A percentile compares a stretch with the other conserved stretches of the same genome.
These are phyloP conservation scores for Pseudocercospora fuligena DNA, from an alignment of 2,329 filamentous ascomycete genomes.

Conservation along the genomic window DNA sequence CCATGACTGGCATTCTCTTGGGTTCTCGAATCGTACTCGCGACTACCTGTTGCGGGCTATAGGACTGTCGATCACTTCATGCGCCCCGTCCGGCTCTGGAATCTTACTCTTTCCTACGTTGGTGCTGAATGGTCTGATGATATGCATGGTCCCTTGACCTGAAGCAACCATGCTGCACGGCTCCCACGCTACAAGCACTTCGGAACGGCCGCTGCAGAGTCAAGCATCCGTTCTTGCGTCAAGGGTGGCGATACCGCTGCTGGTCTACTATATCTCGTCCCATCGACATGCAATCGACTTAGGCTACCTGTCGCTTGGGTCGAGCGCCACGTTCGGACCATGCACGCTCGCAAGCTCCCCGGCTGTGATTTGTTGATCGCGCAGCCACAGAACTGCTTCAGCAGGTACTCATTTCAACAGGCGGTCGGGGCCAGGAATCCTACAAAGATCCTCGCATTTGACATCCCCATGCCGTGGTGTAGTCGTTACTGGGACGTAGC, in stretches of 20 bases:
- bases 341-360: background rate
- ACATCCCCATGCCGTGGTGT: constrained; percentile 6
- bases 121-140: background rate
- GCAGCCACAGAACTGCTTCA: constrained; percentile 12
- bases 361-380: constrained; percentile 7
- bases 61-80: constrained; percentile 8
- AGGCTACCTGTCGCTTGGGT: constrained; percentile 5
- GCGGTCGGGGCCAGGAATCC: constrained; percentile 2
- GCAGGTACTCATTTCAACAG: constrained; percentile 4
- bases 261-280: background rate
- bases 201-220: constrained; percentile 7
- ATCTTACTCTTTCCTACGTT: constrained; percentile 1
- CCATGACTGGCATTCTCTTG: constrained; percentile 3
- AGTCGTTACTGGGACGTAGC: constrained; percentile 12
- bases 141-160: constrained; percentile 8
- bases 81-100: constrained; percentile 6
- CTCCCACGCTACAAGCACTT: background rate
- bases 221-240: constrained; percentile 9
- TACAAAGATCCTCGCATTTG: constrained; percentile 6
- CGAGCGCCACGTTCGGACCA: constrained; percentile 12
- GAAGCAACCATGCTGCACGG: constrained; percentile 3
- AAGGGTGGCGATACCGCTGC: constrained; percentile 10
- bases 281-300: constrained; percentile 11
- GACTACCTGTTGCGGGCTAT: background rate
- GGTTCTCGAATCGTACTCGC: constrained; percentile 9